A percentile compares a stretch with the other conserved stretches of the same genome.
Evolutionary conservation across 192 early-diverging fungal species (phyloP).

Genomic region (Gigaspora rosea): DNA sequence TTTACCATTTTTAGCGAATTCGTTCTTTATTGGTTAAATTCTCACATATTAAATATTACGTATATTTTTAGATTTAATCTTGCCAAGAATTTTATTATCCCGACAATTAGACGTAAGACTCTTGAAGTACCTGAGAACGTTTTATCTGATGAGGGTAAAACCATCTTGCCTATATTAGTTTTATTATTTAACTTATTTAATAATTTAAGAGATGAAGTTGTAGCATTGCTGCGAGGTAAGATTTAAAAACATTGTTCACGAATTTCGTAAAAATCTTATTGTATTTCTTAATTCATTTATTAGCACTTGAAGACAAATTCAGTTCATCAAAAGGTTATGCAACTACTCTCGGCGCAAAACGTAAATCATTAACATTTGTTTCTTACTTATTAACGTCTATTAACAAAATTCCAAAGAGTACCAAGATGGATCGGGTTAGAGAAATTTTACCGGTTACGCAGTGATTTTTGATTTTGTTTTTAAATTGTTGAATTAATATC

Average conservation of each 20-base stretch:
- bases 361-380: neutral
- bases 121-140: neutral
- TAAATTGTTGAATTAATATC: too few relatives aligned
- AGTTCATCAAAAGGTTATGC: neutral
- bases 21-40: neutral
- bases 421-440: neutral
- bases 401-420: neutral
- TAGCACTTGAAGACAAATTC: slow-evolving; percentile 1
- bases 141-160: neutral
- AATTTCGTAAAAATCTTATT: neutral
- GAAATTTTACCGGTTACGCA: neutral
- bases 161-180: slow-evolving; percentile 3
- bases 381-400: neutral
- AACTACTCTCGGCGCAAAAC: neutral
- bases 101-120: neutral
- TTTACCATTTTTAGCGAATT: neutral
- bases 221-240: neutral
- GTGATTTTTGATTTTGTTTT: too few relatives aligned
- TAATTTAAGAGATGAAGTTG: neutral
- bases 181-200: neutral
- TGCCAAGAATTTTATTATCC: neutral
- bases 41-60: too few relatives aligned
- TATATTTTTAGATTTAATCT: slow-evolving; percentile 6
- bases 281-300: neutral
- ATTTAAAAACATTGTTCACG: neutral